Conservation (phyloP, 202 grass and related monocot species). For the Brachypodium distachyon region DNA sequence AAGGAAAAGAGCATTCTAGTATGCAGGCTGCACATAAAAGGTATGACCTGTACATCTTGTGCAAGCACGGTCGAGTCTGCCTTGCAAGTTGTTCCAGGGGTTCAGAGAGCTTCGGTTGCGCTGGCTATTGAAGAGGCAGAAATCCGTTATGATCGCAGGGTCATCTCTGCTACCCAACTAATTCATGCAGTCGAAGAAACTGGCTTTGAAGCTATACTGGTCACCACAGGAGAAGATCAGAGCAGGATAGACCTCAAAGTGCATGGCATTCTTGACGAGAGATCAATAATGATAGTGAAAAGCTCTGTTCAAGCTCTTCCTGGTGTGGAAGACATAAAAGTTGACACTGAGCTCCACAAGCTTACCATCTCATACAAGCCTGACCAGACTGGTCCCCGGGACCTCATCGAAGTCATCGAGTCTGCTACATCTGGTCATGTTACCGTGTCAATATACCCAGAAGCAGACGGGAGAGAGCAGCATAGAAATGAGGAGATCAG, state of each 20-base stretch:
- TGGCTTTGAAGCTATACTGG: constrained; percentile 66
- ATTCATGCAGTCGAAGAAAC: constrained; percentile 52
- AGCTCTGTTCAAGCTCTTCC: constrained; percentile 75
- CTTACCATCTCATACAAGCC: constrained; percentile 71
- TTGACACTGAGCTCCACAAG: constrained; percentile 53
- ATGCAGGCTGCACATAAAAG: constrained; percentile 81
- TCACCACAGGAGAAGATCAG: constrained; percentile 76
- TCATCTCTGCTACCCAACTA: constrained; percentile 41
- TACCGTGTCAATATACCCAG: constrained; percentile 63
- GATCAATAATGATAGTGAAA: constrained; percentile 41
- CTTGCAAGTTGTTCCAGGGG: constrained; percentile 57
- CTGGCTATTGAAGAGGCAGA: constrained; percentile 92
- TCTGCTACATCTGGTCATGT: constrained; percentile 47
- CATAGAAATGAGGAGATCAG: constrained; percentile 67
- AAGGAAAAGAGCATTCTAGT: constrained; percentile 59
- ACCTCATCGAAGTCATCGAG: constrained; percentile 78
- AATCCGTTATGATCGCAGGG: constrained; percentile 59
- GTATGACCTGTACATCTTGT: constrained; percentile 73
- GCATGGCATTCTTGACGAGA: constrained; percentile 41
- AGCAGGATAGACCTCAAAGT: constrained; percentile 77
- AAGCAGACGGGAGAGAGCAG: constrained; percentile 61
- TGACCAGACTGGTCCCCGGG: constrained; percentile 75
- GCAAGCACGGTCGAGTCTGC: constrained; percentile 50
- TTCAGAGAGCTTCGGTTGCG: constrained; percentile 73
- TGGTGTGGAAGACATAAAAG: constrained; percentile 56